Evolutionary conservation across 2,329 filamentous ascomycete genomes (phyloP).

Genomic region (Fusarium albidum): DNA sequence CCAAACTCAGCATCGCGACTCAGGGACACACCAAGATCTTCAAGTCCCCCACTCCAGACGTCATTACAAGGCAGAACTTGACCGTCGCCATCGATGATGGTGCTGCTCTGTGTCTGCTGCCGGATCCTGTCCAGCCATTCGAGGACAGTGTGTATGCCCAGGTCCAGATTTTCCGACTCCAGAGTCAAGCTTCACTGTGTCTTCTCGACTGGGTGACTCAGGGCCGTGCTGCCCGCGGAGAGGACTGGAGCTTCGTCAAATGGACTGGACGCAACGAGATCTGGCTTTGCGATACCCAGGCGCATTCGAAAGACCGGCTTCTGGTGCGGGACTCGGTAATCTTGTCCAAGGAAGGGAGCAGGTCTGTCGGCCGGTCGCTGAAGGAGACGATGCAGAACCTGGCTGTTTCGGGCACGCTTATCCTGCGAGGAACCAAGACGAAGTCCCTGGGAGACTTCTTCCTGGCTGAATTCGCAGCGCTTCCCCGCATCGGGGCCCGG

Average conservation of each 20-base stretch:
- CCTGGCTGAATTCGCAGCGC: constrained; percentile 76
- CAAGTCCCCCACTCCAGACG: constrained; percentile 70
- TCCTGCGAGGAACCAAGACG: constrained; percentile 79
- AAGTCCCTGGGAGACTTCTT: constrained; percentile 75
- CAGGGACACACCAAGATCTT: constrained; percentile 96
- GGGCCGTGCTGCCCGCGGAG: constrained; percentile 83
- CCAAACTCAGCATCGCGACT: constrained; percentile 73
- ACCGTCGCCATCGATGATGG: constrained; percentile 57
- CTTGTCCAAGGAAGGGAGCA: constrained; percentile 65
- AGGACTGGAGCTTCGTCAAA: constrained; percentile 83
- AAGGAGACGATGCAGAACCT: constrained; percentile 75
- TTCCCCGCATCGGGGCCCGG: constrained; percentile 83
- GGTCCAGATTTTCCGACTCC: constrained; percentile 76
- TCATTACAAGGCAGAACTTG: constrained; percentile 67
- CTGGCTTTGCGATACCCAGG: constrained; percentile 58
- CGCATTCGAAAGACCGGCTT: constrained; percentile 60
- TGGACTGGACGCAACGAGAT: constrained; percentile 92
- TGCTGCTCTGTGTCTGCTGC: constrained; percentile 73
- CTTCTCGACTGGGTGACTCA: constrained; percentile 95
- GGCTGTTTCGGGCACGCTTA: constrained; percentile 83
- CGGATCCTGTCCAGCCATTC: constrained; percentile 94
- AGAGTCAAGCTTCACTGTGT: constrained; percentile 70
- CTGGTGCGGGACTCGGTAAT: constrained; percentile 87
- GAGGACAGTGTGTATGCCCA: constrained; percentile 85
- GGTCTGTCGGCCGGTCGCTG: constrained; percentile 51